Conservation (phyloP, 495 filamentous ascomycete genomes). For the Pyrenopolyporus hunteri region DNA sequence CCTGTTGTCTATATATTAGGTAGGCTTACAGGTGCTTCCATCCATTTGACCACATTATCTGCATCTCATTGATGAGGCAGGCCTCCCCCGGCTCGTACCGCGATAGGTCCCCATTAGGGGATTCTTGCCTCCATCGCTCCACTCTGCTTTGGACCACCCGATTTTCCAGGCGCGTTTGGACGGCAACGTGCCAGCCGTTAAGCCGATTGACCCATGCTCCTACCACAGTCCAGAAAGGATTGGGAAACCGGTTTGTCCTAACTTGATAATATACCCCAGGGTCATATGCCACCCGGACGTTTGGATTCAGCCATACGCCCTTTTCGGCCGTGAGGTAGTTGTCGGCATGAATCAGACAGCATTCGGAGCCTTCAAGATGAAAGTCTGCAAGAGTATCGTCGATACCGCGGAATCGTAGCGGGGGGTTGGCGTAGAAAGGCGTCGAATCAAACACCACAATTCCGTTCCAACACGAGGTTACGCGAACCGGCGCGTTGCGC, state of each 20-base stretch:
- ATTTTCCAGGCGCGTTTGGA: conserved; percentile 46
- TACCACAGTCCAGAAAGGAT: conserved; percentile 40
- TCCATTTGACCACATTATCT: conserved; percentile 73
- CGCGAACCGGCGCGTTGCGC: conserved; percentile 64
- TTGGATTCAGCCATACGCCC: conserved; percentile 79
- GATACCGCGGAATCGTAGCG: conserved; percentile 72
- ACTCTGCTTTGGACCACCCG: conserved; percentile 48
- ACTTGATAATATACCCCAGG: conserved; percentile 61
- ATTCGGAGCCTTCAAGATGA: conserved; percentile 81
- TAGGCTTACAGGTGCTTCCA: conserved; percentile 78
- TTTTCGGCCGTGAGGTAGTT: conserved; percentile 59
- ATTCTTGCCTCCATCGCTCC: conserved; percentile 49
- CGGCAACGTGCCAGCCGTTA: conserved; percentile 55
- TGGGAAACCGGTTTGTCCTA: conserved; percentile 46
- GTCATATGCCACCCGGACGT: conserved; percentile 76
- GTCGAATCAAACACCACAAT: conserved; percentile 56
- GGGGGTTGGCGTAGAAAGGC: conserved; percentile 61
- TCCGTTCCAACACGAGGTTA: conserved; percentile 85
- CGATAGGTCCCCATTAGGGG: conserved; percentile 37
- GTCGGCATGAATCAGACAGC: conserved; percentile 82
- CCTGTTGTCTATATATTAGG: conserved; percentile 27
- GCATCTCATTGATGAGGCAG: conserved; percentile 86
- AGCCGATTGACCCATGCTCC: conserved; percentile 64
- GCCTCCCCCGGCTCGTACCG: conserved; percentile 61
- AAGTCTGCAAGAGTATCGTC: conserved; percentile 67